Evolutionary conservation across 1,139 yeast species (phyloP).

Genomic region (Suhomyces anneliseae): DNA sequence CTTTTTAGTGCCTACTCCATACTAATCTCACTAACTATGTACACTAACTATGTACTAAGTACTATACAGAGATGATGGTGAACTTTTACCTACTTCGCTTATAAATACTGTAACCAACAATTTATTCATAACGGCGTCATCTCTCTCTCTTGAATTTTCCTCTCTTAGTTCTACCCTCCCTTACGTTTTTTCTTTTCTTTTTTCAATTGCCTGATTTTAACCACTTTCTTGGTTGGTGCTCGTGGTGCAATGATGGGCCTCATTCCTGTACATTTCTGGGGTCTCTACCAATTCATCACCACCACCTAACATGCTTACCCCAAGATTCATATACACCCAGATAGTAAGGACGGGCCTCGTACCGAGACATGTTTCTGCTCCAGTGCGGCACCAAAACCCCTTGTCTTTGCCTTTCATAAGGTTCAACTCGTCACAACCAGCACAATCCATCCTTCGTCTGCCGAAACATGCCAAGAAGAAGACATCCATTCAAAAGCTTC

Average conservation of each 20-base stretch:
- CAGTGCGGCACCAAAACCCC: background rate
- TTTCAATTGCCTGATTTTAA: background rate
- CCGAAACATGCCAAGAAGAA: slow-evolving; percentile 21
- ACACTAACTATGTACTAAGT: too few species aligned
- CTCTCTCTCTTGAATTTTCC: background rate
- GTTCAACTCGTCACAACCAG: slow-evolving; percentile 1
- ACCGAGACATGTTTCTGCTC: background rate
- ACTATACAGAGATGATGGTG: too few species aligned
- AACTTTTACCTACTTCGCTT: too few species aligned
- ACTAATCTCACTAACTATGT: too few species aligned
- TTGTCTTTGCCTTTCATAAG: background rate
- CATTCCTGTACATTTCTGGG: background rate
- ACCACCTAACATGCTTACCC: background rate
- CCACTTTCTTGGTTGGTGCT: background rate
- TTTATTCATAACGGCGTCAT: background rate
- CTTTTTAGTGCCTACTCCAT: too few species aligned
- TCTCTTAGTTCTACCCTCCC: background rate
- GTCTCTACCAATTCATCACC: background rate
- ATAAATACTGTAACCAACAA: too few species aligned
- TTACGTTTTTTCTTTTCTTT: too few species aligned
- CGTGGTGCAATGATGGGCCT: background rate
- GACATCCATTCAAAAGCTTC: slow-evolving; percentile 26
- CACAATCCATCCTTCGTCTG: slow-evolving; percentile 10
- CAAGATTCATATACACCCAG: background rate
- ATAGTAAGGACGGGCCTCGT: background rate